Base-by-base conservation (phyloP, 2,329 filamentous ascomycete species). In the Onygena corvina region DNA sequence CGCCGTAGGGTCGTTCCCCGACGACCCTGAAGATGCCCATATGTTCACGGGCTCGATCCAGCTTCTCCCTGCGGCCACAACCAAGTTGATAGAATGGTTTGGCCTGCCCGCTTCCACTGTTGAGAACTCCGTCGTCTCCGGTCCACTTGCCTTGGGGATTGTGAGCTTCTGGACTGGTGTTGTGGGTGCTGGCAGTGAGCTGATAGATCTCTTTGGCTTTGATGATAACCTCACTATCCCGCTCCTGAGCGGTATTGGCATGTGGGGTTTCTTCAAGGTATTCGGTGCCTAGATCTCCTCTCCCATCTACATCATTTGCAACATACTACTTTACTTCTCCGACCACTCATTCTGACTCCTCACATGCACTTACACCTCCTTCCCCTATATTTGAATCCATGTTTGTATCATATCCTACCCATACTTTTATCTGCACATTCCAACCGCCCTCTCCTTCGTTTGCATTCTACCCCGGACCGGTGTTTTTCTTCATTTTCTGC, bases 161-260 rank as follows among this genome's bases (percentile, higher is more conserved):
- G 80, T 96, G 78, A 86, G 87, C 61, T 56, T 94, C 33, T 86
- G 85, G 70, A 89, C 89, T 4, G 92, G 92, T n/a, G 68, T 96
- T 36, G 79, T 90, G 48, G 92, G 88, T 35, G 86, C 88, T 50
- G 81, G 81, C 38, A 95, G 88, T 61, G 92, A 98, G 68, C 84
- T 90, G 12, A 75, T 94, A 40, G 88, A 98, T 68, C 61, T 96
- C 0, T 95, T 88, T 64, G 86, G 88, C 44, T 89, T 87, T 84
- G 92, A 98, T 61, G 92, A 98, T 69, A 98, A 98, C 67, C 72
- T 98, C 59, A 96, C 90, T 46, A 98, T 98, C 65, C 92, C 92
- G 1, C 80, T 94, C 21, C 73, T 98, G 46, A 94, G 87, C 62
- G 88, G 89, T 20, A 68, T 87, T 40, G 89, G 89, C 4, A 80